These are phyloP conservation scores for Lasiosphaeriaceae sp. DNA, from an alignment of 495 filamentous ascomycete species.

Conservation along the genomic window DNA sequence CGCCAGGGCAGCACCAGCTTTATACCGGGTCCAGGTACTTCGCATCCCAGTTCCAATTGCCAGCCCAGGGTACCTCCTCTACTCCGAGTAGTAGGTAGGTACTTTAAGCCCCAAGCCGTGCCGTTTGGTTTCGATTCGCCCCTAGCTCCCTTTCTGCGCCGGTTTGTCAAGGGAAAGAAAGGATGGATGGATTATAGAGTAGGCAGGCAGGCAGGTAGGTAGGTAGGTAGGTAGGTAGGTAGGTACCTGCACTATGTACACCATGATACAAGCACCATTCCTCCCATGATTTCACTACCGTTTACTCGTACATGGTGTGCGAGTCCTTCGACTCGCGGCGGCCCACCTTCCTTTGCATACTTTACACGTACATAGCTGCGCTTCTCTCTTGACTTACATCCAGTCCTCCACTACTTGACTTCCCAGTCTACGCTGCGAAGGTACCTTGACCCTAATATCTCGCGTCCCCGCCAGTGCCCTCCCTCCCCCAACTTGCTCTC, in stretches of 20 bases:
- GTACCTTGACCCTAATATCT: slow-evolving; percentile 1
- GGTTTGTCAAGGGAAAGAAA: background rate
- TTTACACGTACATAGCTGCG: no score
- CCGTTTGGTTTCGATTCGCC: slow-evolving; percentile 6
- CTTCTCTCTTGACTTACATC: no score
- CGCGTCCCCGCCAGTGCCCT: slow-evolving; percentile 1
- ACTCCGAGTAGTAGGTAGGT: background rate
- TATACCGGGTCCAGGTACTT: slow-evolving; percentile 1
- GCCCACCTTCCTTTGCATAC: background rate
- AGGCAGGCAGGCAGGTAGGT: no score
- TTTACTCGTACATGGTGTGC: background rate
- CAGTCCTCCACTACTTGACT: no score
- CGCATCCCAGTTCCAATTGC: no score
- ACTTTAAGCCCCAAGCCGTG: background rate
- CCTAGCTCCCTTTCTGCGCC: background rate
- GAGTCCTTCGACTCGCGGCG: background rate
- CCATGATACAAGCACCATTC: no score
- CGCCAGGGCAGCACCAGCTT: slow-evolving; percentile 8
- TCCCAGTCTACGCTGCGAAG: background rate
- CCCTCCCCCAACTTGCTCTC: slow-evolving; percentile 2
- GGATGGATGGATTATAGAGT: no score
- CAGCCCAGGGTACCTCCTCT: no score
- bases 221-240: no score
- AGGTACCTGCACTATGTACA: no score
- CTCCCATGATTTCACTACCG: background rate